These are phyloP conservation scores for Aristolochia contorta DNA, from an alignment of 164 flowering plant genomes.

Conservation along the genomic window DNA sequence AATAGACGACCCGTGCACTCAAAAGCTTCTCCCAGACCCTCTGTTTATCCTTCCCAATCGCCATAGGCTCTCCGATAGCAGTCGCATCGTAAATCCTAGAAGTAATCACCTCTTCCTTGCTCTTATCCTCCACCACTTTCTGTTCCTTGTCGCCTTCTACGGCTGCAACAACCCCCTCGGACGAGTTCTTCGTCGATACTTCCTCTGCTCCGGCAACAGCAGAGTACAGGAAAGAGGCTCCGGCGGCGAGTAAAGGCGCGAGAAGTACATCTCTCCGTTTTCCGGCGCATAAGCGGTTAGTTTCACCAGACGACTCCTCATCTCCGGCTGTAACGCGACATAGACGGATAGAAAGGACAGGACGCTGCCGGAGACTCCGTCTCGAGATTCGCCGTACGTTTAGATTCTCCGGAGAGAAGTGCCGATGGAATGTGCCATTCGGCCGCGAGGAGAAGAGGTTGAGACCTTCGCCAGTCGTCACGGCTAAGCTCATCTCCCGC, in stretches of 20 bases:
- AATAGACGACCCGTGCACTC: slow-evolving; percentile 70
- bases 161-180: slow-evolving; percentile 2
- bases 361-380: neutral
- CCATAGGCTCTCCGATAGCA: slow-evolving; percentile 86
- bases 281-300: no score
- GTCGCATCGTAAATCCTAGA: slow-evolving; percentile 93
- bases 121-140: slow-evolving; percentile 12
- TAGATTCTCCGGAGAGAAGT: neutral
- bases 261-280: slow-evolving; percentile 39
- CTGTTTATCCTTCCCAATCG: slow-evolving; percentile 76
- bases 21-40: slow-evolving; percentile 94
- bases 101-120: slow-evolving; percentile 20
- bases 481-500: no score
- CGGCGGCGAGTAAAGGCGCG: slow-evolving; percentile 47
- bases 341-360: neutral
- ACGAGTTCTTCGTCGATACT: slow-evolving; percentile 16
- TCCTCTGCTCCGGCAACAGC: slow-evolving; percentile 54
- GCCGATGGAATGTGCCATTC: no score
- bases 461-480: no score
- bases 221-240: slow-evolving; percentile 39
- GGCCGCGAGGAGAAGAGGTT: no score
- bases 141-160: slow-evolving; percentile 17
- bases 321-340: neutral
- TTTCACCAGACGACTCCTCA: no score
- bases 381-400: neutral